Base-by-base conservation (phyloP, 1,284 basidiomycete species). In the Naganishia sp. region DNA sequence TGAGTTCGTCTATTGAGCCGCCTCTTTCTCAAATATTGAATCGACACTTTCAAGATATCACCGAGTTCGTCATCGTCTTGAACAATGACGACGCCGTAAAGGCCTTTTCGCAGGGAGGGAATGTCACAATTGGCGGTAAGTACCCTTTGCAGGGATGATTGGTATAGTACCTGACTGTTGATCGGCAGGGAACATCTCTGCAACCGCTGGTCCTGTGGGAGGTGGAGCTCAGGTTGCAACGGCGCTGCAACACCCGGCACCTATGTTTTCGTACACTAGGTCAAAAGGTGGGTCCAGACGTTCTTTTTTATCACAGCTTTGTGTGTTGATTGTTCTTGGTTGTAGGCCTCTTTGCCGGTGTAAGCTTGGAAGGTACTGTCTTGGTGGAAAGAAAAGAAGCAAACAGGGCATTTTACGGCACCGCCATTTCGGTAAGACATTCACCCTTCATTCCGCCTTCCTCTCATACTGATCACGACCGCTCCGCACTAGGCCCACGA, bases 181-280 rank as follows among this genome's bases (percentile, higher is more conserved):
- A 4, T 18, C 1, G 52, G 25, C 28, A 76, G 91, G 91, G 0
- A 90, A 88, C 71, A 84, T 94, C 72, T 88, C 87, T 61, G 92
- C 90, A 0, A 84, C 89, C 0, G 92, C 92, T 10, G 93, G 94
- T 0, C 95, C 95, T 0, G 90, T 98, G 70, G 96, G 95, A 0
- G 97, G 94, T 0, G 96, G 96, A 11, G 95, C 90, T 0, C 90
- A 90, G 66, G 87, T 97, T 9, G 88, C 94, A 72, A 87, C 92
- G 0, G 88, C 87, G 10, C 81, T 99, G 53, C 88, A 91, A 21
- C 92, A 95, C 78, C 94, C 95, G 0, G 88, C 95, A 13, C 94
- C 94, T 0, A 94, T 98, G 89, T 99, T 97, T 81, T 92, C 91
- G 71, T 98, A 98, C 80, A 94, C 90, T 23, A 90, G 94, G 79